These are phyloP conservation scores for Boletus rubroflammeus DNA, from an alignment of 768 basidiomycete genomes.

Conservation along the genomic window DNA sequence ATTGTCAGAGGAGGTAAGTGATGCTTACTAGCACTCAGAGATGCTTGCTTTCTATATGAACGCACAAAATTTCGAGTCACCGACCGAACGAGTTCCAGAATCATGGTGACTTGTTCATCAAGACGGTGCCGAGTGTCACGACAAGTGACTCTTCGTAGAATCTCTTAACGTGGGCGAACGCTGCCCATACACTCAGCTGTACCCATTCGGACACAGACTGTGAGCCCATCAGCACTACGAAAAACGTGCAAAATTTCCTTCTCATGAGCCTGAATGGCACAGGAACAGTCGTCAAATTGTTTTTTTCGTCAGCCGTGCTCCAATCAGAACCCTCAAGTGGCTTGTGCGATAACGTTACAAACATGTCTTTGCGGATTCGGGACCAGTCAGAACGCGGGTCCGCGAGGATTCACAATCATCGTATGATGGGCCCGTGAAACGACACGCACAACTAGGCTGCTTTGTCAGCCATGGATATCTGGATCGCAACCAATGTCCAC, in stretches of 20 bases:
- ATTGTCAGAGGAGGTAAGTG: neutral
- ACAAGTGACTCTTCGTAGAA: neutral
- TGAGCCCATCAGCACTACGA: neutral
- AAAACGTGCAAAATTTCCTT: neutral
- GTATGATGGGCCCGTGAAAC: too few species aligned
- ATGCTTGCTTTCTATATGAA: neutral
- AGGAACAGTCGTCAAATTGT: neutral
- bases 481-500: neutral
- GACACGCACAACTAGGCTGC: too few species aligned
- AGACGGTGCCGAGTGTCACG: conserved; percentile 2
- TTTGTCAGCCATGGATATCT: neutral
- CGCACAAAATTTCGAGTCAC: conserved; percentile 10
- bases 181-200: neutral
- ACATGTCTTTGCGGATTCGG: neutral
- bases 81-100: neutral
- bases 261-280: neutral
- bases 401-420: too few species aligned
- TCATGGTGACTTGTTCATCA: neutral
- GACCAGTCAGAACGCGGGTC: neutral
- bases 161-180: neutral
- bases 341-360: too few species aligned
- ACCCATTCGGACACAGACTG: neutral
- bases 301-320: too few species aligned
- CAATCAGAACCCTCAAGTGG: too few species aligned
- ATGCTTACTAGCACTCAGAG: neutral